Evolutionary conservation across 225 moss, liverwort and hornwort genomes (phyloP).

Genomic region (Asterella californica): DNA sequence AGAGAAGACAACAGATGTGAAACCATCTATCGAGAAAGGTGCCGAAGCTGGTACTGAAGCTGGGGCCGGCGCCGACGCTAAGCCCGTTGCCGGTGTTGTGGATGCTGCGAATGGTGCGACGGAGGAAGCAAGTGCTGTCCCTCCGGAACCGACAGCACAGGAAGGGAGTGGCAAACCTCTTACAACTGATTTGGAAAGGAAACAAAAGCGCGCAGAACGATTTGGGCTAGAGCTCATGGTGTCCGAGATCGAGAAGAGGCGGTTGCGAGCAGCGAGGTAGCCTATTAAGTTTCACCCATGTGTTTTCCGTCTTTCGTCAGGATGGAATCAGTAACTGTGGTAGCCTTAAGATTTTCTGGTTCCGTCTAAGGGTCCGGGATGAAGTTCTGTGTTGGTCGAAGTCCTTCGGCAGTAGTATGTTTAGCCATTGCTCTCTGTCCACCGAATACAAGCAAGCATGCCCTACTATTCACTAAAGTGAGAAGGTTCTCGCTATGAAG

Average conservation of each 20-base stretch:
- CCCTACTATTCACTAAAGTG: too few species aligned
- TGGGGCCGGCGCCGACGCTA: conserved; percentile 19
- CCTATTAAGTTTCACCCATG: not conserved
- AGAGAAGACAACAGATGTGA: conserved; percentile 18
- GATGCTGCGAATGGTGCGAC: not conserved
- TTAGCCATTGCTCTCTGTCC: too few species aligned
- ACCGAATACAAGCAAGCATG: too few species aligned
- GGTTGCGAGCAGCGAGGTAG: conserved; percentile 79
- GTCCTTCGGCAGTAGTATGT: too few species aligned
- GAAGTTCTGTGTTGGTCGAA: too few species aligned
- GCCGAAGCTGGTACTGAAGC: conserved; percentile 9
- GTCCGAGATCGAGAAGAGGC: conserved; percentile 80
- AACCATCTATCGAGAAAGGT: not conserved
- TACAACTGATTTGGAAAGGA: conserved; percentile 77
- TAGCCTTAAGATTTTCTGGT: too few species aligned
- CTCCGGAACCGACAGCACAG: conserved; percentile 21
- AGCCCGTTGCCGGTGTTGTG: conserved; percentile 1
- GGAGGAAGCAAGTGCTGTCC: conserved; percentile 25
- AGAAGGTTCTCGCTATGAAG: too few species aligned
- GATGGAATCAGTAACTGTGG: too few species aligned
- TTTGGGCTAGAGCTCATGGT: conserved; percentile 87
- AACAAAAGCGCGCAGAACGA: conserved; percentile 81
- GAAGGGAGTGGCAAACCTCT: conserved; percentile 32
- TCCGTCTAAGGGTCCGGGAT: too few species aligned
- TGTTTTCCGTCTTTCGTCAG: too few species aligned